A percentile compares a stretch with the other conserved stretches of the same genome.
Conservation (phyloP, 2,329 filamentous ascomycete genomes). For the Knoxdaviesia capensis region DNA sequence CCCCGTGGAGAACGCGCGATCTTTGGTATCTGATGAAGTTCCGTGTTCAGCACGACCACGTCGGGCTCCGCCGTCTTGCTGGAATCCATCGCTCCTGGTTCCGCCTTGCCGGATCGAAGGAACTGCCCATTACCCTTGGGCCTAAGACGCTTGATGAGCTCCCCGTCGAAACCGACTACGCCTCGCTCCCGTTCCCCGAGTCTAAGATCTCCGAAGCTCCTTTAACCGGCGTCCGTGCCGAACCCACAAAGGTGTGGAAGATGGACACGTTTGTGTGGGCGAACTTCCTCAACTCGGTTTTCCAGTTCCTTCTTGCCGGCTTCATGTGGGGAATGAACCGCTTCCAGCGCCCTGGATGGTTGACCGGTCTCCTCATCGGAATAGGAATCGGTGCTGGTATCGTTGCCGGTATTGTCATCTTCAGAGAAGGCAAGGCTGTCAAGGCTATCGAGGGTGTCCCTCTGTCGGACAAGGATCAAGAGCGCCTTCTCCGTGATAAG, state of each 20-base stretch:
- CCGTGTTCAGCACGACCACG: conserved; percentile 28
- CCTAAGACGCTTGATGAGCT: conserved; percentile 27
- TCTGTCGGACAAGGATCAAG: conserved; percentile 32
- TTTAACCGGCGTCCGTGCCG: conserved; percentile 50
- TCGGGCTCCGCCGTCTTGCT: conserved; percentile 46
- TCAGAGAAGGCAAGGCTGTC: conserved; percentile 49
- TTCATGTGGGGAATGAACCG: conserved; percentile 74
- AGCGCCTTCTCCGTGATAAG: conserved; percentile 27
- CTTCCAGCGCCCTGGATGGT: conserved; percentile 56
- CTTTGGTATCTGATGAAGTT: conserved; percentile 52
- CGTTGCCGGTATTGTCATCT: conserved; percentile 48
- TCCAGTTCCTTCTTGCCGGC: conserved; percentile 51
- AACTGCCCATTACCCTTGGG: conserved; percentile 31
- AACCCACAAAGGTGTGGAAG: conserved; percentile 50
- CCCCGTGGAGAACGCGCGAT: conserved; percentile 71
- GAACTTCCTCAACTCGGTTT: conserved; percentile 59
- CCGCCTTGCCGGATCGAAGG: conserved; percentile 44
- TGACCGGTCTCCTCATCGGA: conserved; percentile 59
- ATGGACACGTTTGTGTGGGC: conserved; percentile 63
- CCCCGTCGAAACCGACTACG: conserved; percentile 10
- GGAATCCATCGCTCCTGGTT: conserved; percentile 63
- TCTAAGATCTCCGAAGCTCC: conserved; percentile 44
- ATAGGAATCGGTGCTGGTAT: conserved; percentile 46
- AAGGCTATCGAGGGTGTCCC: conserved; percentile 54
- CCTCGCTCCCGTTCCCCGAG: conserved; percentile 38